Evolutionary conservation across 345 rosid species (phyloP), one percentile per base, ranked within the genome.

Genomic region (Geranium rotundifolium): DNA sequence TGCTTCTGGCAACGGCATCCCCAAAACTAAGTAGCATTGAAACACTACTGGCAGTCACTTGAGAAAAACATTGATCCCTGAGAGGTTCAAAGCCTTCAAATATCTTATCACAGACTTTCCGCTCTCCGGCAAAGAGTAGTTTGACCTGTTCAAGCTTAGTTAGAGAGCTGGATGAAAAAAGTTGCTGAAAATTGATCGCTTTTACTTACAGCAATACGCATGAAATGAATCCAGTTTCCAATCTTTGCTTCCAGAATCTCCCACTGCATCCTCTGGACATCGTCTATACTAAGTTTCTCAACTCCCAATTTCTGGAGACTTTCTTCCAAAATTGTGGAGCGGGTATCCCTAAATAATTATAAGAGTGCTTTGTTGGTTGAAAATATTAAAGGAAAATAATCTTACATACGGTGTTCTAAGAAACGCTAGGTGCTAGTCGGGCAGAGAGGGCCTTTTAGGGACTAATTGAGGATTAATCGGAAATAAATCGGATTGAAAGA

Each of bases 241-340:
- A 90, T 93, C 82, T 93, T 93, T 60, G 96, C 91, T 81, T 93
- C 99, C 81, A 93, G 79, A 70, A 84, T 89, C 79, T 90, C 99
- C 99, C 99, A 93, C 54, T 81, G 97, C 97, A 90, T 86, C 84
- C 82, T 86, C 78, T 88, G 99, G 63, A 93, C 96, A 72, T 93
- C 99, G 55, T 93, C 99, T 83, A 83, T 93, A 78, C 91, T 81
- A 70, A 93, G 89, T 72, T 84, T 93, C 79, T 90, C 99, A 57
- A 93, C 97, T 68, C 99, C 99, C 74, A 93, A 73, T 75, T 87
- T 93, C 56, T 64, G 83, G 34, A 93, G 83, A 68, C 97, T 93
- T 80, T 88, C 95, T 76, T 88, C 97, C 73, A 93, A 63, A 63
- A 85, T 86, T 41, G 78, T 59, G 57, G 96, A 83, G 8, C 97